Base-by-base conservation (phyloP, 345 rosid genomes). In the Eutrema heterophyllum region DNA sequence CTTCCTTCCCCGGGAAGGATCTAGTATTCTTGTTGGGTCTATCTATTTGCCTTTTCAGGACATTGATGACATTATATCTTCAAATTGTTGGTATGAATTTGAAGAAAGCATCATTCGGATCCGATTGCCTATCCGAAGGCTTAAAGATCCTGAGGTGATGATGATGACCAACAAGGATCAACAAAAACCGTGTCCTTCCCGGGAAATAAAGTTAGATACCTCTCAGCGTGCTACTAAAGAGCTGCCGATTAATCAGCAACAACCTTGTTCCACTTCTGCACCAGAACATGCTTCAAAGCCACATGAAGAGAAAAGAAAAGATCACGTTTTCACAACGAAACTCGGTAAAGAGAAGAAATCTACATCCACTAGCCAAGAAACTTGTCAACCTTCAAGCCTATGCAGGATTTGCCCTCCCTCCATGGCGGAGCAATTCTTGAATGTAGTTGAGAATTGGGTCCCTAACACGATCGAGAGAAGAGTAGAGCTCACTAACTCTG, bases 41-140 rank as follows among this genome's bases (percentile, higher is more conserved):
- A 74, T 81, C 78, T 79, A 74, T 81, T 73, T 79, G 33, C 79
- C 81, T 78, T 86, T 73, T 80, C 73, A 58, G 69, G 77, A 70
- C 81, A 78, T 81, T 87, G 82, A 76, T 77, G 72, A 77, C 80
- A 18, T 68, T 57, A 70, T 79, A 78, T 76, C 75, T 84, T 87
- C 85, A 71, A 77, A 79, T 62, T 54, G 75, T 85, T 73, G 75
- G 5, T 49, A 26, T 72, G 41, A 56, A 83, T 43, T 43, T 69
- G 81, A 89, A 89, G 96, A 84, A 80, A 83, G 86, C 88, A 83
- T 77, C 76, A 67, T 89, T 58, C 86, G 90, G 90, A 87, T 89
- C 73, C 81, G 84, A 33, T 83, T 89, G 86, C 89, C 92, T 78
- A 33, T 71, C 35, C 84, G 83, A 84, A 87, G 90, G 89, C 81